Conservation (phyloP, 2,329 filamentous ascomycete genomes). For the Apiospora phragmitis region DNA sequence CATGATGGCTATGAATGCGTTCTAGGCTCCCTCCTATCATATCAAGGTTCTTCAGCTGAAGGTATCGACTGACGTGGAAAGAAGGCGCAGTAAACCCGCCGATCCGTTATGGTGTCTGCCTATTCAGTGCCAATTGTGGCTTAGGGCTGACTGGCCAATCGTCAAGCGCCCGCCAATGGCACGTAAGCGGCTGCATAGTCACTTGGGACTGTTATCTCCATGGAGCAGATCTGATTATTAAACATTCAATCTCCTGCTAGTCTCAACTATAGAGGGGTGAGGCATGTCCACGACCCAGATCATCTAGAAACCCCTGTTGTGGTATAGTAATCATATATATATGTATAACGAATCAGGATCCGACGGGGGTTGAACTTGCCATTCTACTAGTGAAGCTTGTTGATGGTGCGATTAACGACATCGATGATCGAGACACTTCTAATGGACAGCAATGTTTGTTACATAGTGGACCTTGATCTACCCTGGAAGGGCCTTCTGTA, state of each 20-base stretch:
- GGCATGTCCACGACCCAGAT: background rate
- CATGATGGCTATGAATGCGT: background rate
- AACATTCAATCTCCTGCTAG: background rate
- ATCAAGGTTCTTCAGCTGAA: background rate
- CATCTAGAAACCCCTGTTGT: no score
- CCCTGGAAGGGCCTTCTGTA: background rate
- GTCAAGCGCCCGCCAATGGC: background rate
- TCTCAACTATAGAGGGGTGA: background rate
- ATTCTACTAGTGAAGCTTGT: background rate
- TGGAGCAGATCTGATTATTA: no score
- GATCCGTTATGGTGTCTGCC: background rate
- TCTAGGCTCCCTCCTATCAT: background rate
- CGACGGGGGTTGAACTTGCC: background rate
- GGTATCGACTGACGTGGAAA: conserved; percentile 7
- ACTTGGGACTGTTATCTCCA: background rate
- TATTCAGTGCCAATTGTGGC: background rate
- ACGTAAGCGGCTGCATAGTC: background rate
- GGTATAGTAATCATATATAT: no score
- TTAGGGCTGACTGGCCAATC: background rate
- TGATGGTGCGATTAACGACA: background rate
- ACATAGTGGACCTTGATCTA: background rate
- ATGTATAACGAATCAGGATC: no score
- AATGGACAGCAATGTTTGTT: background rate
- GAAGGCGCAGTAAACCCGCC: background rate
- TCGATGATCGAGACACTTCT: background rate